These are phyloP conservation scores for Triticum turgidum DNA, from an alignment of 176 grass and related monocot species.

Conservation along the genomic window DNA sequence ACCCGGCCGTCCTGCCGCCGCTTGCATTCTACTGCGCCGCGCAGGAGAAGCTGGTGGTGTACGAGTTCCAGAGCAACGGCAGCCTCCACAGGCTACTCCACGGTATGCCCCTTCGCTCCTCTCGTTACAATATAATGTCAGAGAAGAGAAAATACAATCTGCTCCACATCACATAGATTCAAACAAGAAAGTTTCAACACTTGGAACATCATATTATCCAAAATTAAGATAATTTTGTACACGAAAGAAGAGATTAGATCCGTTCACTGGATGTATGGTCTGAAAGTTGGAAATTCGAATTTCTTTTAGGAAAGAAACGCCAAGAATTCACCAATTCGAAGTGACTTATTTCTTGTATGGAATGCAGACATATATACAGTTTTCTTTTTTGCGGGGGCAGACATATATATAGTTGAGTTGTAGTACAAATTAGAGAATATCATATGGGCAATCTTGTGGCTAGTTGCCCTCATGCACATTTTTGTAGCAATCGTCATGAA, in stretches of 20 bases:
- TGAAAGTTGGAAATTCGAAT: background rate
- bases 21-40: constrained; percentile 64
- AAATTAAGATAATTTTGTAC: too few species aligned
- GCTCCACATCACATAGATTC: too few species aligned
- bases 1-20: constrained; percentile 51
- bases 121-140: background rate
- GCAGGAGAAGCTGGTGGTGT: constrained; percentile 78
- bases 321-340: too few species aligned
- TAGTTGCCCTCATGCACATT: background rate
- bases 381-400: too few species aligned
- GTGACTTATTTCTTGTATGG: too few species aligned
- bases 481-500: background rate
- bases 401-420: too few species aligned
- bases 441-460: too few species aligned
- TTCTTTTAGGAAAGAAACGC: background rate
- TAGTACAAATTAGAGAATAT: too few species aligned
- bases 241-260: background rate
- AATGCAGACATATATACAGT: too few species aligned
- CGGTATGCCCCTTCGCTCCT: constrained; percentile 8
- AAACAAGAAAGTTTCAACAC: too few species aligned
- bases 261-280: background rate
- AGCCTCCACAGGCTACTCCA: constrained; percentile 59
- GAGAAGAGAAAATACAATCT: too few species aligned
- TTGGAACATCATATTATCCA: too few species aligned
- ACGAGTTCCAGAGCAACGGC: constrained; percentile 56